Evolutionary conservation across 129 eudicot species (phyloP).

Genomic region (Lactuca saligna): DNA sequence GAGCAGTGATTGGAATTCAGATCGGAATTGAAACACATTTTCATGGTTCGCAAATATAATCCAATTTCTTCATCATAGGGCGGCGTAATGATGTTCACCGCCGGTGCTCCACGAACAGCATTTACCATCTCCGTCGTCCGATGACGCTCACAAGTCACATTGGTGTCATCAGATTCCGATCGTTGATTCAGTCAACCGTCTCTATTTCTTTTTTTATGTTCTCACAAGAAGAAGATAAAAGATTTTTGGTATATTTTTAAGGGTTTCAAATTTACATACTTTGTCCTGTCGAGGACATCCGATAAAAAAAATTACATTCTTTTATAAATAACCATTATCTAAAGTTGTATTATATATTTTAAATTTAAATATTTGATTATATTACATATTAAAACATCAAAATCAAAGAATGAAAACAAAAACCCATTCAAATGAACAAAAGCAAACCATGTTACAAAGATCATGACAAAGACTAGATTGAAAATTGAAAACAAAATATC

Average conservation of each 20-base stretch:
- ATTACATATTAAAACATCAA: not conserved
- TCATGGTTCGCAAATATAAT: too few species aligned
- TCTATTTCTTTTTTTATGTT: not conserved
- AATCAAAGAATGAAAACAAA: not conserved
- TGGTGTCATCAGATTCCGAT: too few species aligned
- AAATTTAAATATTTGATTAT: too few species aligned
- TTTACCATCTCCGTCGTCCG: not conserved
- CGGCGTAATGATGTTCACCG: not conserved
- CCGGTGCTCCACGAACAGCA: not conserved
- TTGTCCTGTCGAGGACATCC: too few species aligned
- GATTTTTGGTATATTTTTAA: too few species aligned
- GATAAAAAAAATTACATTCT: too few species aligned
- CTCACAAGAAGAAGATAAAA: not conserved
- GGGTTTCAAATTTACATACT: not conserved
- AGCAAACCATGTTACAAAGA: not conserved
- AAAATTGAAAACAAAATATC: too few species aligned
- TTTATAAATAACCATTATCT: not conserved
- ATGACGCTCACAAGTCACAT: not conserved
- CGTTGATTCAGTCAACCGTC: not conserved
- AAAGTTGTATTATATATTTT: too few species aligned
- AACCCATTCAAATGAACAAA: not conserved
- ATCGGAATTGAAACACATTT: too few species aligned
- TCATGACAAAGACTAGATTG: not conserved
- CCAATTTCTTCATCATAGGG: not conserved
- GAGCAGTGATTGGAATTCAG: too few species aligned